Base-by-base conservation (phyloP, 495 filamentous ascomycete species). In the Annulohypoxylon moriforme region DNA sequence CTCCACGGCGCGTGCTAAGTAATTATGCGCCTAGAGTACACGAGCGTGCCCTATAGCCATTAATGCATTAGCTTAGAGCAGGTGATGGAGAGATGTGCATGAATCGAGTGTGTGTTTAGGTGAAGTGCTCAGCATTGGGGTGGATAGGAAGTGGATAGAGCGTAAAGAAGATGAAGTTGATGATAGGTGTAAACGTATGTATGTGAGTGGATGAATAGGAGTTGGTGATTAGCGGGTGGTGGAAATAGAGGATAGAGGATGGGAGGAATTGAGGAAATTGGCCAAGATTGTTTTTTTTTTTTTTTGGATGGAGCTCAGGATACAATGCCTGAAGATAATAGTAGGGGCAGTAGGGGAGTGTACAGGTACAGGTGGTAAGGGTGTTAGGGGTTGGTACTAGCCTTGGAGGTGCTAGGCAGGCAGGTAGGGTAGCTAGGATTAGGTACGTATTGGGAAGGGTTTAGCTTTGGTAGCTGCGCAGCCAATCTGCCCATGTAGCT, bases 251-350 rank as follows among this genome's bases (percentile, higher is more conserved):
- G 47, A 52, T 24, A 52, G 24, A 52, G 24, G 47, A 24, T 52
- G 47, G 47, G 13, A 52, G 47, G 22, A 52, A 29, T 52, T 52
- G 40, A 20, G n/a, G 24, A 52, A 52, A 52, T 52, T 52, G 47
- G 47, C 47, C 47, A 52, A 52, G 47, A n/a, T 25, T 52, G 22
- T 52, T 52, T 52, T 25, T 25, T 9, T 25, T 52, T 9, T 52
- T 52, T 52, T 25, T 25, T 9, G 36, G 36, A 52, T 27, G n/a
- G 40, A 44, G 40, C 40, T 44, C 14, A 18, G 20, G 40, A 44
- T 44, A n/a, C 40, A 44, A 52, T 52, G 47, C 47, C 24, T 52
- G 24, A 9, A 24, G 47, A 10, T 16, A 24, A 42, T 42, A 42
- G 38, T 42, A 42, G 14, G 38, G 38, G 38, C 13, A 42, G 34